Evolutionary conservation across 1,139 yeast genomes (phyloP), one percentile per base, ranked within the genome.

Genomic region (Pichia sp.): DNA sequence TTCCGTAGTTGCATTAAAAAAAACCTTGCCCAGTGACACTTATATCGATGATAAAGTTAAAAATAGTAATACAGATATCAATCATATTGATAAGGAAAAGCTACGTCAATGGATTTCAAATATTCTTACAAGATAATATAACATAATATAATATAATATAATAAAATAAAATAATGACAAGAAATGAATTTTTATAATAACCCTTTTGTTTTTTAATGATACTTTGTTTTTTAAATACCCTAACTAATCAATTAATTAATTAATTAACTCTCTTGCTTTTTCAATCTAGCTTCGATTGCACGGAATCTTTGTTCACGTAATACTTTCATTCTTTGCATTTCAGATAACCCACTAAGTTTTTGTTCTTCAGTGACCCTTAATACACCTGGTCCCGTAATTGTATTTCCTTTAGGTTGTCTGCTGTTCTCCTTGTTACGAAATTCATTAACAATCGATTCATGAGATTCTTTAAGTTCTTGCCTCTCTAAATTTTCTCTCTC

Each of bases 261-360:
- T n/a, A n/a, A 28, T 27, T 37, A 23, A 8, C 27, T 29, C 27
- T 38, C 27, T 16, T 43, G 45, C 23, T 49, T 59, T 42, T 65
- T 67, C 58, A 90, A 61, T 55, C 99, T 73, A 0, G 94, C 96
- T 61, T 92, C 97, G 0, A 96, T 97, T 0, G 99, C 99, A 50
- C 97, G 73, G 0, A 97, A 97, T 45, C 98, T 70, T 59, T 92
- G 90, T 57, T 92, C 98, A 51, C 98, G 76, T 83, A 90, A 89
- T 30, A 92, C 65, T 57, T 81, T 75, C 73, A 73, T 72, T 57
- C 78, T 74, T 53, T 90, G 96, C 35, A 81, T 87, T 1, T 82
- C 90, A 10, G 74, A 68, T 45, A 82, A 61, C 6, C 57, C 48
- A 37, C 53, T 52, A 37, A 64, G 39, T 35, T 62, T 58, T 16